A percentile compares a stretch with the other conserved stretches of the same genome.
These are phyloP conservation scores for Aspergillus ostianus DNA, from an alignment of 495 filamentous ascomycete genomes.

Conservation along the genomic window DNA sequence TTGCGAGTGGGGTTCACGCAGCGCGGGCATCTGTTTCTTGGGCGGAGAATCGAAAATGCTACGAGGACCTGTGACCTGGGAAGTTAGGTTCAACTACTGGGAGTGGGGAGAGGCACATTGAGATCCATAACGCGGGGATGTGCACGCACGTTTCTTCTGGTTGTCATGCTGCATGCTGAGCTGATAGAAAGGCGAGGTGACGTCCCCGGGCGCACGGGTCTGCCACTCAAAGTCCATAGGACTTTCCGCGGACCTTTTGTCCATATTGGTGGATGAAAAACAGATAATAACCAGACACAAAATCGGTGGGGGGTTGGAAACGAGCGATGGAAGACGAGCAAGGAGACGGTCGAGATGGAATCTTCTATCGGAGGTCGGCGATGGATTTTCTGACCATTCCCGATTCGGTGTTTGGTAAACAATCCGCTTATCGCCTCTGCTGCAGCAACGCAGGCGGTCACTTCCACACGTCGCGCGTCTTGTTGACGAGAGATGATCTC, in stretches of 20 bases:
- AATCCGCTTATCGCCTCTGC: conserved; percentile 10
- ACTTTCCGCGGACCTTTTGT: conserved; percentile 51
- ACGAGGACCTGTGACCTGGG: conserved; percentile 41
- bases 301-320: not conserved
- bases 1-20: conserved; percentile 50
- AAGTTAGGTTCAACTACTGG: conserved; percentile 7
- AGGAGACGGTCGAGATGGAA: not conserved
- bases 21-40: conserved; percentile 44
- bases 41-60: conserved; percentile 51
- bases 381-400: conserved; percentile 16
- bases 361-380: conserved; percentile 12
- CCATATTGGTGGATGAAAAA: conserved; percentile 29
- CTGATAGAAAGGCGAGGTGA: conserved; percentile 58
- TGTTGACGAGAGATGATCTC: not conserved
- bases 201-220: conserved; percentile 53
- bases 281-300: conserved; percentile 6
- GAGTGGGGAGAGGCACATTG: not conserved
- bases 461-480: not conserved
- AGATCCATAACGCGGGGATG: not conserved
- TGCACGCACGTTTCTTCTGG: conserved; percentile 51
- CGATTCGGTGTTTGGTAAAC: conserved; percentile 24
- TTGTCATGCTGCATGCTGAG: conserved; percentile 44
- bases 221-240: conserved; percentile 73
- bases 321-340: conserved; percentile 1
- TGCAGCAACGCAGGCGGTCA: conserved; percentile 9